Evolutionary conservation across 1,284 basidiomycete species (phyloP).

Genomic region (Coniferiporia weirii): DNA sequence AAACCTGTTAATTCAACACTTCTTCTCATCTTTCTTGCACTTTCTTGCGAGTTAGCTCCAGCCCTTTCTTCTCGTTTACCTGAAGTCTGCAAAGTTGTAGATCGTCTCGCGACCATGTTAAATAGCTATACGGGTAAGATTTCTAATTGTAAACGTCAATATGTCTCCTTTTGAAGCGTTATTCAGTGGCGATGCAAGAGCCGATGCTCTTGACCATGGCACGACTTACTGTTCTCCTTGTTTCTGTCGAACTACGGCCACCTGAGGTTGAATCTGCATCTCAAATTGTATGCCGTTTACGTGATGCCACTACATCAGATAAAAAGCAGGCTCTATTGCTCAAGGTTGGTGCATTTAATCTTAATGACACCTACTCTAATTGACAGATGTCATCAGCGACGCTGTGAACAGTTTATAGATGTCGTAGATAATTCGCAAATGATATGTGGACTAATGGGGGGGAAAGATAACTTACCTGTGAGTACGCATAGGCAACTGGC

Average conservation of each 20-base stretch:
- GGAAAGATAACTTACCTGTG: not conserved
- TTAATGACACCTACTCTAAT: slow-evolving; percentile 4
- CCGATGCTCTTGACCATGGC: slow-evolving; percentile 64
- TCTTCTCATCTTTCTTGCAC: slow-evolving; percentile 9
- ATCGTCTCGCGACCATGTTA: not conserved
- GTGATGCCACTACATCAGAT: not conserved
- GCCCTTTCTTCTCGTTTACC: not conserved
- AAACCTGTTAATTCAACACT: slow-evolving; percentile 5
- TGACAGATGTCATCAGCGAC: slow-evolving; percentile 33
- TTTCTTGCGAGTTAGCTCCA: slow-evolving; percentile 9
- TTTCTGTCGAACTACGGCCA: not conserved
- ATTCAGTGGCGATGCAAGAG: slow-evolving; percentile 61
- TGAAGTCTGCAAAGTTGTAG: slow-evolving; percentile 1
- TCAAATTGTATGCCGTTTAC: not conserved
- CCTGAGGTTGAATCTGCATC: not conserved
- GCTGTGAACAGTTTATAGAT: slow-evolving; percentile 59
- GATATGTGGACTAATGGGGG: slow-evolving; percentile 32
- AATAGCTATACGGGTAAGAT: not conserved
- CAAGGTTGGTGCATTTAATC: slow-evolving; percentile 10
- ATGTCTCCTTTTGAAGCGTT: not conserved
- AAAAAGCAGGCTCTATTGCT: slow-evolving; percentile 31
- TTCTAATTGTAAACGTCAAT: not conserved
- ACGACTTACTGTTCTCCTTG: slow-evolving; percentile 48
- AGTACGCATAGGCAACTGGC: not conserved
- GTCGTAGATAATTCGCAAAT: slow-evolving; percentile 33